Conservation (phyloP, 2,329 filamentous ascomycete genomes). For the Byssochlamys sp. region DNA sequence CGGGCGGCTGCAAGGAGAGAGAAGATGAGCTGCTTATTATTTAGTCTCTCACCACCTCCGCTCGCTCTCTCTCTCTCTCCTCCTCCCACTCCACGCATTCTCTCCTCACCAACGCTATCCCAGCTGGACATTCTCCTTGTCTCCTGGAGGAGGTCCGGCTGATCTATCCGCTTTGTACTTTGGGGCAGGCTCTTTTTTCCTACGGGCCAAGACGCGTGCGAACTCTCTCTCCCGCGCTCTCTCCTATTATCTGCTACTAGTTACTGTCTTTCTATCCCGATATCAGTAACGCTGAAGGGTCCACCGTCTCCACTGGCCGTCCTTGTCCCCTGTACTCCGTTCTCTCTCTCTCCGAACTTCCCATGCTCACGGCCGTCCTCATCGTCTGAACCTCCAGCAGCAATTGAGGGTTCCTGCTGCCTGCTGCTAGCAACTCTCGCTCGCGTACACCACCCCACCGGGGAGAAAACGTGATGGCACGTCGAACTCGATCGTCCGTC, state of each 20-base stretch:
- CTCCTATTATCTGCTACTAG: background rate
- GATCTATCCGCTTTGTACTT: background rate
- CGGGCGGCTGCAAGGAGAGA: background rate
- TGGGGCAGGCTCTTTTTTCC: background rate
- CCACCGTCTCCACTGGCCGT: background rate
- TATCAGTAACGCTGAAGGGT: background rate
- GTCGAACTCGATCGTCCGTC: constrained; percentile 17
- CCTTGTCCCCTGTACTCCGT: background rate
- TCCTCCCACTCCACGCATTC: background rate
- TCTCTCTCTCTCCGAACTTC: background rate
- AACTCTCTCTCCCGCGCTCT: background rate
- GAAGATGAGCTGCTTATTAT: background rate
- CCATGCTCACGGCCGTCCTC: constrained; percentile 9
- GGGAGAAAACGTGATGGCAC: constrained; percentile 16
- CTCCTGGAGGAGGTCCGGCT: background rate
- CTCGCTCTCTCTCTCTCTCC: background rate
- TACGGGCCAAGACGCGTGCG: background rate
- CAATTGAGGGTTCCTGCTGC: constrained; percentile 6
- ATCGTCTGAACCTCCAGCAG: constrained; percentile 7
- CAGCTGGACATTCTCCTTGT: background rate
- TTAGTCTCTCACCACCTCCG: background rate
- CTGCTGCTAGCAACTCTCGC: background rate
- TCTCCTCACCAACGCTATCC: too few species aligned
- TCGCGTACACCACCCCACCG: background rate
- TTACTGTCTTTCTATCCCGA: background rate